These are phyloP conservation scores for Aspergillus awamori DNA, from an alignment of 2,329 filamentous ascomycete genomes.

Conservation along the genomic window DNA sequence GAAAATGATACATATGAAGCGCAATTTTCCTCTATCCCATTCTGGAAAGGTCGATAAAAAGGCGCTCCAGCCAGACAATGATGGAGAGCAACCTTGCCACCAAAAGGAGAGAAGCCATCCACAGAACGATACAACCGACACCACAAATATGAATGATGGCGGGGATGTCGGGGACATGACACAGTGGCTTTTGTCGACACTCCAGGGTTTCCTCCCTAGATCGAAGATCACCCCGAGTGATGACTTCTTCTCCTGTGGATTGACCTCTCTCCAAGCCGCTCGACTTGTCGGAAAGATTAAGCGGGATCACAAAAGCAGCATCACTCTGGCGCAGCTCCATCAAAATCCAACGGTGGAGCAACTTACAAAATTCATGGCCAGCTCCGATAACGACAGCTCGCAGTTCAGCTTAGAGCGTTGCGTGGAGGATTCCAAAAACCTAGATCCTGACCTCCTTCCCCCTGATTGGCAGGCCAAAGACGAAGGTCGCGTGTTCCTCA, in stretches of 20 bases:
- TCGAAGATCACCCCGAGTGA: constrained; percentile 2
- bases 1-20: constrained; percentile 62
- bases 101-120: background rate
- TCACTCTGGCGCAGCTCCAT: constrained; percentile 11
- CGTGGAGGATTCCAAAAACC: constrained; percentile 4
- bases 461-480: constrained; percentile 9
- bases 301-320: background rate
- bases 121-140: background rate
- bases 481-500: constrained; percentile 17
- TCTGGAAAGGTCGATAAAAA: constrained; percentile 64
- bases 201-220: too few species aligned
- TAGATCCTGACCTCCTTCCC: constrained; percentile 1
- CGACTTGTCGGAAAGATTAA: constrained; percentile 3
- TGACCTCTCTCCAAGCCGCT: constrained; percentile 13
- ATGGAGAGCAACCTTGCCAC: background rate
- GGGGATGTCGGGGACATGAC: too few species aligned
- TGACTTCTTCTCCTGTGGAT: constrained; percentile 10
- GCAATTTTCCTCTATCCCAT: constrained; percentile 68
- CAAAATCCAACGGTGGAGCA: background rate
- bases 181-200: too few species aligned
- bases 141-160: too few species aligned
- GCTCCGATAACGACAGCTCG: background rate
- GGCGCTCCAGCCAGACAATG: constrained; percentile 17
- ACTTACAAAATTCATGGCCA: background rate
- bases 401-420: background rate